Evolutionary conservation across 2,329 filamentous ascomycete species (phyloP), one percentile per base, ranked within the genome.

Genomic region (Davidsoniella eucalypti): DNA sequence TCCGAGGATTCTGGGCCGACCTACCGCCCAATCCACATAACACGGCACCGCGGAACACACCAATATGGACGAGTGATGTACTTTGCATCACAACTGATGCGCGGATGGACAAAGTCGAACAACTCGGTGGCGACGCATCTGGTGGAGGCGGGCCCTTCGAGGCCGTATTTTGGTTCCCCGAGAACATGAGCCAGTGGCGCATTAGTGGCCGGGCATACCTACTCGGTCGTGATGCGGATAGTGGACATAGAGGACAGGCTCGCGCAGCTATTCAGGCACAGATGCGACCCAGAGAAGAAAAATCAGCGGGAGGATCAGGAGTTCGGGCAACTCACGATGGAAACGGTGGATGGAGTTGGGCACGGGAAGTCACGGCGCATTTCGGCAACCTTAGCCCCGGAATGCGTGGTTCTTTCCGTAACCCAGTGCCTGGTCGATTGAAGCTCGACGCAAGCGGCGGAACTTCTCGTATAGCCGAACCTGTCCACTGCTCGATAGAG

Each of bases 301-400:
- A 45, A n/a, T 9, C 5, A 17, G 16, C 4, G 4, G 4, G 25
- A 29, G 42, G n/a, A 3, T 8, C n/a, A 18, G 14, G 33, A 3
- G 21, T 43, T 17, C 23, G 14, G 26, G 26, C 3, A 10, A 10
- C 17, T 18, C 18, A 37, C 9, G 6, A 12, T 6, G 18, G 5
- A 21, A 16, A 37, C 5, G 7, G 38, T 10, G 4, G 2, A 1
- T 94, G 87, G 86, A 82, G 75, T 57, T 95, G 87, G 82, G 67
- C 68, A 44, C 81, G 70, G 55, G 87, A 94, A 65, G 64, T 95
- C 37, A 87, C 84, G 47, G 84, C 77, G 45, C 85, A 92, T 62
- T 96, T 95, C 73, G 90, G 87, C 17, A 95, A 95, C 63, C 66
- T 92, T 57, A 82, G 76, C 56, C 90, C 90, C 5, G 68, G 70